Evolutionary conservation across 2,329 filamentous ascomycete species (phyloP), one percentile per base, ranked within the genome.

Genomic region (Colletotrichum somersetense): DNA sequence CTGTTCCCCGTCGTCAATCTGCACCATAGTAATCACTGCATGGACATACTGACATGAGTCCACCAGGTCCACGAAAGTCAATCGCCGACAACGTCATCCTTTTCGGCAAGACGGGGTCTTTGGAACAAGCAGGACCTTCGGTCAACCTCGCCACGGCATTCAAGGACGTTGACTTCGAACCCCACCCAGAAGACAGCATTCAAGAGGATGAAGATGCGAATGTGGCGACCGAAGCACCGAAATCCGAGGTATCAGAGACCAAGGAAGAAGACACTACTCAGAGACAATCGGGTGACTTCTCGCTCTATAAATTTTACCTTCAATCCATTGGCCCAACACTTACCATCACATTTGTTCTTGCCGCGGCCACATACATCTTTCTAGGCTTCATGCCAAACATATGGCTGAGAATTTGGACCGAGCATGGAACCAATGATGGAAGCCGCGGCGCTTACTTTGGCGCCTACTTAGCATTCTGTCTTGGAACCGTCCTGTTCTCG

Each of bases 311-410:
- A 18, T 64, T 65, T 16, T 64, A 69, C 38, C 62, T 69, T 5
- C 16, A 12, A 18, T 69, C 62, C 18, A 65, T 69, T 4, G 59
- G 67, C 52, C 59, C 59, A 1, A 23, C 11, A 16, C 61, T 69
- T 11, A 23, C 42, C 40, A 73, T 64, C 62, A 30, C 72, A 5
- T 76, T 75, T 26, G 58, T 73, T 38, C 52, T 74, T 33, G 42
- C 56, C 33, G 62, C 57, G 4, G 58, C 66, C 26, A 30, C 46
- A 14, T 58, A 71, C 61, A 55, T 57, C n/a, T 63, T 52, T 14
- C 16, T 72, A 10, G 72, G 71, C 26, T 53, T 59, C 23, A 62
- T 66, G 72, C 72, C 69, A 14, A 38, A 52, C 26, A n/a, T 71
- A 3, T 74, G 58, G 63, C 57, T 74, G 16, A 52, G 62, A 52